Evolutionary conservation across 331 rosid genomes (phyloP), one percentile per base, ranked within the genome.

Genomic region (Cydonia oblonga): DNA sequence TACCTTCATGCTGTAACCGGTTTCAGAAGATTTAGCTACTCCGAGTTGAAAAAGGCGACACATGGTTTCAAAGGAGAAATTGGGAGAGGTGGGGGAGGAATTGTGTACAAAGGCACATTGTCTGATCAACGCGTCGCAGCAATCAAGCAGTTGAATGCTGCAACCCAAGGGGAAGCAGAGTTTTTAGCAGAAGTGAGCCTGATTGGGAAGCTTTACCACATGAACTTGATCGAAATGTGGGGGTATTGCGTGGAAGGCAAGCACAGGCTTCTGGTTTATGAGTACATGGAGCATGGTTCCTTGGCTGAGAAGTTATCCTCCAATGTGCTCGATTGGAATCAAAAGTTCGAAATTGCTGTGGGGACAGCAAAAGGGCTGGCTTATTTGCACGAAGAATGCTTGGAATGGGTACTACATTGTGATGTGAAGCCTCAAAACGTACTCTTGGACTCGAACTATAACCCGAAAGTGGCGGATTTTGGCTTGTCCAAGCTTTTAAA

Each of bases 361-460:
- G 90, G 90, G 0, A 83, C 88, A 5, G 89, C 96, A 0, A 89
- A 46, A 77, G 91, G 91, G 7, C 46, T 89, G 7, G 87, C 96
- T 64, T 89, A 89, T 72, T 78, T 89, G 54, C 96, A 87, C 3
- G 96, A 89, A 51, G 91, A 89, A 53, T 89, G 96, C 60, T 74
- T 85, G 70, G 91, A 89, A 65, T 89, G 96, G 96, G 81, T 89
- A 46, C 26, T 89, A 5, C 96, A 87, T 35, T 87, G 92, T 15
- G 92, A 89, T 28, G 96, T 89, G 40, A 89, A 89, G 80, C 96
- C 92, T 51, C 87, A 89, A 6, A 89, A 89, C 51, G 83, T 89
- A 75, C 87, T 89, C 6, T 25, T 89, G 1, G 87, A 85, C 69
- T 66, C 90, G 2, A 56, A 79, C 5, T 87, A 81, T 22, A 65